Base-by-base conservation (phyloP, 192 early-diverging fungal species). In the Mortierella alpina region DNA sequence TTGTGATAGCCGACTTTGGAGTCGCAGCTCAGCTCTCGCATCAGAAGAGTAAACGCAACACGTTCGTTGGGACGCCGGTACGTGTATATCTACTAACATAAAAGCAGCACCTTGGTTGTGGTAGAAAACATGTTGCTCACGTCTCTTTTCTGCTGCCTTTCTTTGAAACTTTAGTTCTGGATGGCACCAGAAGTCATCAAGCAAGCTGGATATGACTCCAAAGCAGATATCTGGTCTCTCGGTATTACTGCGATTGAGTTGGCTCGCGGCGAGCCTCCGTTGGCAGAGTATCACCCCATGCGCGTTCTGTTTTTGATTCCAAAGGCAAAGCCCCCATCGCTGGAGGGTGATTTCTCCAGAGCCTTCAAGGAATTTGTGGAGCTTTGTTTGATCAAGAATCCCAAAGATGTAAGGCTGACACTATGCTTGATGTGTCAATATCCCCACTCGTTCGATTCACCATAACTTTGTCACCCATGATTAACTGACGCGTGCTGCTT, bases 241-340 rank as follows among this genome's bases (percentile, higher is more conserved):
- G 97, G 98, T 4, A 98, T 99, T 64, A 99, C 98, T 1, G 96
- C 96, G 1, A 95, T 98, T 40, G 98, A 99, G 82, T 82, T 99
- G 42, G 96, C 96, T 2, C 95, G 92, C 56, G 96, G 96, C 18
- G 88, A 93, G 78, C 96, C 98, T 18, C 98, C 97, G 11, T 89
- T 95, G 66, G 95, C 96, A n/a, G 95, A 99, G 56, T 90, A 96
- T 71, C 96, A 96, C 70, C 96, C 97, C 3, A 96, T 98, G 95
- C 90, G 94, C 66, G 98, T 96, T 5, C 82, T 99, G 20, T 97
- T 98, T 82, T 77, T 96, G 50, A 98, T 98, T 66, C 96, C 96
- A 13, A 95, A 96, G 77, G 92, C 93, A 40, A 92, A 95, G 23
- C 96, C 98, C 20, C 96, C 97, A 53, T 84, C 85, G 67, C 85